phyloP scores from a whole-genome alignment of 805 yeast genomes.

The Isabelozyma rhagii region DNA sequence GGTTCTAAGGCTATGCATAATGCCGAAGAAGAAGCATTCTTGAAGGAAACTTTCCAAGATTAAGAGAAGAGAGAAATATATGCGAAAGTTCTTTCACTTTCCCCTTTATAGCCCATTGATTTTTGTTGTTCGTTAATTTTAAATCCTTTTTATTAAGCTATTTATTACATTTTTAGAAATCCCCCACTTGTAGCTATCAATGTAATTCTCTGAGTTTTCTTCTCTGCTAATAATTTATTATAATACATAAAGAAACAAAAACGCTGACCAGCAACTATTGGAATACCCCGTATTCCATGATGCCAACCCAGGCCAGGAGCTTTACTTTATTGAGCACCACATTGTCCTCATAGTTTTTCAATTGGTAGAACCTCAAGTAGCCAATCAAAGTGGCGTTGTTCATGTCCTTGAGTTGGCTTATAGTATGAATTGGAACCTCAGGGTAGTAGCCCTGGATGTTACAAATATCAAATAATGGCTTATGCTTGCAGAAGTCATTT shows the following conservation, averaged over 20 bases:
- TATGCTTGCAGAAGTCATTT: neutral
- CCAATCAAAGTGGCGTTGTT: neutral
- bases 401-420: neutral
- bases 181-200: too few relatives aligned
- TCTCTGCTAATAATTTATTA: too few relatives aligned
- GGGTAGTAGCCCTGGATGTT: neutral
- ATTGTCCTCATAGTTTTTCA: neutral
- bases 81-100: neutral
- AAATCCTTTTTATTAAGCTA: neutral
- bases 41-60: slow-evolving; percentile 64
- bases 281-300: neutral
- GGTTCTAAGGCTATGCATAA: slow-evolving; percentile 87
- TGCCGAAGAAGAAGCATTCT: slow-evolving; percentile 85
- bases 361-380: neutral
- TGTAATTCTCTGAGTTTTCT: too few relatives aligned
- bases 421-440: neutral
- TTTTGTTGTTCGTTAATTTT: neutral
- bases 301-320: neutral
- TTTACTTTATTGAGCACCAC: neutral
- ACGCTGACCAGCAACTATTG: neutral
- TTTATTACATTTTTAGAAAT: neutral
- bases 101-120: neutral
- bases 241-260: too few relatives aligned
- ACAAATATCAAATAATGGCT: neutral
- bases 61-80: neutral